Conservation (phyloP, 2,329 filamentous ascomycete genomes). For the Arachnomyces sp. region DNA sequence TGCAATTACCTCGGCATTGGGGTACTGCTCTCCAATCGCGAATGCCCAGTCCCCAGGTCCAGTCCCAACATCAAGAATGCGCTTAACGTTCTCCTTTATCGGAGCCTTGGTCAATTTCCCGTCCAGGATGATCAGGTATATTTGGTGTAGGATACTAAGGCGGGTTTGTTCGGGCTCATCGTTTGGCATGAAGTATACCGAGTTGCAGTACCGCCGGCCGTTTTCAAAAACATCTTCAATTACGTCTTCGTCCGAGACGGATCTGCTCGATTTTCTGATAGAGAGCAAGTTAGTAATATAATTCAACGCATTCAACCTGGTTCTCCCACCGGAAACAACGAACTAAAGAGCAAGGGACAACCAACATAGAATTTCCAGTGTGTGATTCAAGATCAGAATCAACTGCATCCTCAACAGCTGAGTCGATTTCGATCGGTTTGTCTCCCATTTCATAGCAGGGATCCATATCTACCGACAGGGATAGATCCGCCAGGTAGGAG, state of each 20-base stretch:
- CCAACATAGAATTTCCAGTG: too few relatives aligned
- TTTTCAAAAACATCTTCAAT: conserved; percentile 54
- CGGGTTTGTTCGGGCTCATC: conserved; percentile 58
- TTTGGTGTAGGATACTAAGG: conserved; percentile 53
- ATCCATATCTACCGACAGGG: too few relatives aligned
- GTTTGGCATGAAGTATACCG: conserved; percentile 58
- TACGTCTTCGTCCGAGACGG: conserved; percentile 20
- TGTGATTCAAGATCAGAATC: too few relatives aligned
- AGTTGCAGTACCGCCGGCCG: conserved; percentile 53
- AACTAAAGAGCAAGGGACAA: too few relatives aligned
- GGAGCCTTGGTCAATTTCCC: conserved; percentile 25
- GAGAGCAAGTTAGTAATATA: too few relatives aligned
- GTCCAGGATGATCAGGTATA: conserved; percentile 44
- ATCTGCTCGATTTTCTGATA: conserved; percentile 29
- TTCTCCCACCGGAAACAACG: too few relatives aligned
- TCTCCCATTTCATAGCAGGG: too few relatives aligned
- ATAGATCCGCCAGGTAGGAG: too few relatives aligned
- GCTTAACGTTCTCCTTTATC: conserved; percentile 19
- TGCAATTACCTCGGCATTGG: conserved; percentile 40
- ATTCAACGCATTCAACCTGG: too few relatives aligned
- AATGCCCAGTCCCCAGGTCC: conserved; percentile 45
- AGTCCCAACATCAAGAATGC: conserved; percentile 39
- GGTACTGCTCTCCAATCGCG: conserved; percentile 37
- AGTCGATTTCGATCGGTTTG: too few relatives aligned
- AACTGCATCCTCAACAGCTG: too few relatives aligned